Conservation (phyloP, 306 rosid genomes). For the Datisca glomerata region DNA sequence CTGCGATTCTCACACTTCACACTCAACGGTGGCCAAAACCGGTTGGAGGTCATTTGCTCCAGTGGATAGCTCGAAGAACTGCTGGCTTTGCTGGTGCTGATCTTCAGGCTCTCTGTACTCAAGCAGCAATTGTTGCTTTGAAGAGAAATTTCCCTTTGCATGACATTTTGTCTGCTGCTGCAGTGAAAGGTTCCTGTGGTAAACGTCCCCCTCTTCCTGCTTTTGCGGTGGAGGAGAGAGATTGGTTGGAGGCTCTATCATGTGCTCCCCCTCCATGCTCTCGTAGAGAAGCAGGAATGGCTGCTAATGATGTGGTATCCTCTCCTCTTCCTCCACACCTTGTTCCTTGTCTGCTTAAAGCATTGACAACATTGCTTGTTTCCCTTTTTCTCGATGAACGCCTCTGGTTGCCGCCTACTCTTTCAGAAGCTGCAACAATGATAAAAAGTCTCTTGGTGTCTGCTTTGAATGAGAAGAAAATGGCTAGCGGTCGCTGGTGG, state of each 20-base stretch:
- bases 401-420: slow-evolving; percentile 52
- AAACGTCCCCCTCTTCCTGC: slow-evolving; percentile 64
- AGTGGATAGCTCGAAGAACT: slow-evolving; percentile 75
- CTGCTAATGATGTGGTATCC: slow-evolving; percentile 74
- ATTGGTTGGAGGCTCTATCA: slow-evolving; percentile 84
- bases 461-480: slow-evolving; percentile 45
- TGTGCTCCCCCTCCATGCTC: slow-evolving; percentile 84
- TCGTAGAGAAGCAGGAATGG: slow-evolving; percentile 86
- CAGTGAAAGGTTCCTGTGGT: slow-evolving; percentile 29
- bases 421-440: slow-evolving; percentile 46
- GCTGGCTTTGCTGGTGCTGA: slow-evolving; percentile 97
- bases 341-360: slow-evolving; percentile 61
- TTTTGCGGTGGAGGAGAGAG: slow-evolving; percentile 89
- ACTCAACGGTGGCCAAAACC: slow-evolving; percentile 96
- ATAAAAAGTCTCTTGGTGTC: slow-evolving; percentile 55
- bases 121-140: slow-evolving; percentile 82
- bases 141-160: slow-evolving; percentile 93
- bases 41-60: slow-evolving; percentile 56
- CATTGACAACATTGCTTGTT: slow-evolving; percentile 65
- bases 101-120: slow-evolving; percentile 98
- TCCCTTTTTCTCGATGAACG: slow-evolving; percentile 75
- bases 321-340: slow-evolving; percentile 82
- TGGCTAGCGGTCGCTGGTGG: slow-evolving; percentile 72
- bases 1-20: slow-evolving; percentile 91
- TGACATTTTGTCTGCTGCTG: slow-evolving; percentile 59